Evolutionary conservation across 345 rosid genomes (phyloP).

Genomic region (Salix caprea): DNA sequence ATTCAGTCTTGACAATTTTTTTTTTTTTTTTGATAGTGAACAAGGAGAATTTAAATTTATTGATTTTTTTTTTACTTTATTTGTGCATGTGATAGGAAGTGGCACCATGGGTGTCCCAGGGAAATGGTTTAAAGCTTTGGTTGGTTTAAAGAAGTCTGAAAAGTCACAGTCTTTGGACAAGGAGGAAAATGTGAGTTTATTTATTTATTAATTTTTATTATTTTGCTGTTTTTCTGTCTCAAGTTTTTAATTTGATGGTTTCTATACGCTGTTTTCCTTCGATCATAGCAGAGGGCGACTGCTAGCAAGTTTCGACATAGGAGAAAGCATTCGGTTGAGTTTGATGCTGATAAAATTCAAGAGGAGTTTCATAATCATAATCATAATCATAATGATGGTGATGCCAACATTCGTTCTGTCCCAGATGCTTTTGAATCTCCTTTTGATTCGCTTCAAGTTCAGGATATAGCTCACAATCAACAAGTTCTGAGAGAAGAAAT

Average conservation of each 20-base stretch:
- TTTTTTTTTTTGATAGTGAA: too few relatives aligned
- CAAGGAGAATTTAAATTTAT: neutral
- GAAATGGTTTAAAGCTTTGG: constrained; percentile 89
- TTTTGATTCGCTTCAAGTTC: constrained; percentile 47
- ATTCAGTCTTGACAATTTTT: neutral
- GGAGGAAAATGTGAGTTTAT: constrained; percentile 54
- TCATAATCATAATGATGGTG: constrained; percentile 27
- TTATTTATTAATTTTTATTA: neutral
- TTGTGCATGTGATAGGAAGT: constrained; percentile 20
- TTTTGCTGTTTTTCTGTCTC: neutral
- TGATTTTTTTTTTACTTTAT: constrained; percentile 6
- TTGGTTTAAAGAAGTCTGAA: constrained; percentile 74
- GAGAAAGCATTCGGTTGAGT: constrained; percentile 61
- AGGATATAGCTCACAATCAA: constrained; percentile 38
- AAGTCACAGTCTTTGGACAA: constrained; percentile 66
- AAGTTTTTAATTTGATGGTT: neutral
- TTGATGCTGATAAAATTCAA: constrained; percentile 47
- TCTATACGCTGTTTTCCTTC: neutral
- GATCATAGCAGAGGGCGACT: constrained; percentile 39
- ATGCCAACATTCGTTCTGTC: constrained; percentile 31
- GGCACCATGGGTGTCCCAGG: constrained; percentile 82
- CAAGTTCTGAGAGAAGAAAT: constrained; percentile 46
- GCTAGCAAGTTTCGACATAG: constrained; percentile 52
- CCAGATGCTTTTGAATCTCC: constrained; percentile 48
- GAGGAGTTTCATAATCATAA: constrained; percentile 46